Base-by-base conservation (phyloP, 257 asterid genomes). In the Leptodermis oblonga region DNA sequence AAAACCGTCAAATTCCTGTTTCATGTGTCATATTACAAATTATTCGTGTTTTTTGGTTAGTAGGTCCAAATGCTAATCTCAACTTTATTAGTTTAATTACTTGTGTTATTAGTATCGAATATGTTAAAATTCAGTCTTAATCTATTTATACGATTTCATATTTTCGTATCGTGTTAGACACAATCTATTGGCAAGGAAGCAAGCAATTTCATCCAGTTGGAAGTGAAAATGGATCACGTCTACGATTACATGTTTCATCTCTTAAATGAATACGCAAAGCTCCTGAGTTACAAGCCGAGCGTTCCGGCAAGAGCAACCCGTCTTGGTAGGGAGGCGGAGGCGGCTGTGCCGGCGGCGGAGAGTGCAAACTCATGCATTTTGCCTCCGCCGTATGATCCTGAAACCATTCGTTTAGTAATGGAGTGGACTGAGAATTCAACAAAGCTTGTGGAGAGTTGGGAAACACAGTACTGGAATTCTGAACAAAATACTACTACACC, bases 101-200 rank as follows among this genome's bases (percentile, higher is more conserved):
- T n/a, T n/a, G n/a, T n/a, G n/a, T n/a, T n/a, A n/a, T n/a, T n/a
- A n/a, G n/a, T n/a, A n/a, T n/a, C n/a, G n/a, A n/a, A n/a, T n/a
- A n/a, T n/a, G n/a, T n/a, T n/a, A n/a, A n/a, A n/a, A n/a, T n/a
- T n/a, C n/a, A n/a, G n/a, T n/a, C n/a, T n/a, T n/a, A n/a, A n/a
- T n/a, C n/a, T n/a, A n/a, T n/a, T n/a, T n/a, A n/a, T n/a, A n/a
- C n/a, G n/a, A n/a, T n/a, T n/a, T n/a, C n/a, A n/a, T n/a, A n/a
- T n/a, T n/a, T n/a, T n/a, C n/a, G n/a, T n/a, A n/a, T n/a, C n/a
- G n/a, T n/a, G n/a, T n/a, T 85, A 88, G 97, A 95, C 95, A 34
- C 84, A 77, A 67, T 82, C 79, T 36, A 88, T 90, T 15, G 96
- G 97, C 28, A 80, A 48, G 64, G 88, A 81, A 0, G 93, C 82